Evolutionary conservation across 2,329 filamentous ascomycete genomes (phyloP), one percentile per base, ranked within the genome.

Genomic region (Cladophialophora exuberans): DNA sequence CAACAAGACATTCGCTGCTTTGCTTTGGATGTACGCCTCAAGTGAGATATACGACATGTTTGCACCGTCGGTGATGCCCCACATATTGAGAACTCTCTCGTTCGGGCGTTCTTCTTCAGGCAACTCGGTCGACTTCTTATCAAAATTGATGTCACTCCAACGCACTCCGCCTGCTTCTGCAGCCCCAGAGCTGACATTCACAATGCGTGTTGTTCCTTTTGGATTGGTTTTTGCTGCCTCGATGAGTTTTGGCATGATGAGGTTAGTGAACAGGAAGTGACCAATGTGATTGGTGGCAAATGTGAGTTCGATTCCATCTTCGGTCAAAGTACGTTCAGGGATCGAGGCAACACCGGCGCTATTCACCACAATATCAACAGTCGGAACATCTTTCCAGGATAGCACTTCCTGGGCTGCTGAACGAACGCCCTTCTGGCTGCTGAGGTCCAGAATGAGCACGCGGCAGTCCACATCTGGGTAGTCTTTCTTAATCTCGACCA

Each of bases 1-100:
- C 57, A 74, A 74, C 28, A 79, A 62, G 42, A 79, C 72, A 49
- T 76, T 76, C 9, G 76, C 77, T 2, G 73, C 74, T 67, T 80
- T 79, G 41, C 68, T 66, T 52, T 78, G 75, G 3, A 71, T 73
- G 63, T 79, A 79, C 3, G 69, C 69, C 13, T 61, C 61, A 63
- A 72, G 75, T 18, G 61, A 65, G 20, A 57, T 62, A 62, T 74
- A 75, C 1, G 66, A 62, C 31, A 59, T 31, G 17, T 64, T 62
- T 35, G 26, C 42, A 10, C 35, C 38, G 9, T 59, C 52, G 6
- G 35, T 26, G 22, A 45, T 43, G 6, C 54, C 48, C 48, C 48
- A 57, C 23, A 23, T 4, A 10, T 41, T 10, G 26, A 47, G 36
- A 17, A 58, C 5, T 9, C 6, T 18, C 30, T 59, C 52, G 30